Evolutionary conservation across 495 filamentous ascomycete species (phyloP).

Genomic region (Neurospora pannonica): DNA sequence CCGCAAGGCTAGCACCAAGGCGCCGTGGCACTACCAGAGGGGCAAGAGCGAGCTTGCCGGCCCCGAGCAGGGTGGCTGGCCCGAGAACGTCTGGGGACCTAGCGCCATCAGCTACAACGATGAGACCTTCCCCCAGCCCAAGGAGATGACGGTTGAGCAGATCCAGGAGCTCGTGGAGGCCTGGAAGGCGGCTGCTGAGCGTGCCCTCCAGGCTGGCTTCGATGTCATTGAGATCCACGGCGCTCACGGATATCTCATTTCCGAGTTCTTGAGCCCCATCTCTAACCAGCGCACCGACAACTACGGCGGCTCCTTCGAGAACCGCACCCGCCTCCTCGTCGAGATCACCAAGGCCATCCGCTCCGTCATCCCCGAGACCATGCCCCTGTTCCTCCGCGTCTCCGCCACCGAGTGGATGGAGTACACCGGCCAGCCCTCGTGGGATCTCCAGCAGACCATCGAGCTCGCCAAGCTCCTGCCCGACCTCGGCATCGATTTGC

Average conservation of each 20-base stretch:
- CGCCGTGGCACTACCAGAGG: conserved; percentile 43
- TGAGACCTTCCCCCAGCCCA: conserved; percentile 33
- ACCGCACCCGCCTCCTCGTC: conserved; percentile 40
- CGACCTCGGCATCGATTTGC: conserved; percentile 57
- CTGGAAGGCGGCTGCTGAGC: conserved; percentile 50
- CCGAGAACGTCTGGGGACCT: conserved; percentile 47
- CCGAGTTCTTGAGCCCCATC: conserved; percentile 53
- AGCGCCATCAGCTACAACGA: conserved; percentile 40
- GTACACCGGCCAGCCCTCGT: conserved; percentile 41
- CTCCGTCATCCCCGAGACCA: conserved; percentile 44
- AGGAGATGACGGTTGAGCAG: conserved; percentile 50
- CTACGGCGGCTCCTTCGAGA: conserved; percentile 51
- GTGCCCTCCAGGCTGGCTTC: conserved; percentile 58
- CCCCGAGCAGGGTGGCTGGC: conserved; percentile 53
- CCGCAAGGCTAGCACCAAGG: conserved; percentile 46
- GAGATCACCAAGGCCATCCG: conserved; percentile 40
- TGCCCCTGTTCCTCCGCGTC: conserved; percentile 61
- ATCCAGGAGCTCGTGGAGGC: conserved; percentile 53
- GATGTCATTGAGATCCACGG: conserved; percentile 57
- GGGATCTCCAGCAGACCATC: conserved; percentile 55
- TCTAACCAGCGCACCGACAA: conserved; percentile 48
- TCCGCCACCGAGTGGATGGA: conserved; percentile 68
- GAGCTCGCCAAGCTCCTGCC: conserved; percentile 55
- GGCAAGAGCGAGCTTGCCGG: conserved; percentile 30
- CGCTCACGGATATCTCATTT: conserved; percentile 57